Evolutionary conservation across 2,329 filamentous ascomycete species (phyloP).

Genomic region (Sclerotinia subarctica): DNA sequence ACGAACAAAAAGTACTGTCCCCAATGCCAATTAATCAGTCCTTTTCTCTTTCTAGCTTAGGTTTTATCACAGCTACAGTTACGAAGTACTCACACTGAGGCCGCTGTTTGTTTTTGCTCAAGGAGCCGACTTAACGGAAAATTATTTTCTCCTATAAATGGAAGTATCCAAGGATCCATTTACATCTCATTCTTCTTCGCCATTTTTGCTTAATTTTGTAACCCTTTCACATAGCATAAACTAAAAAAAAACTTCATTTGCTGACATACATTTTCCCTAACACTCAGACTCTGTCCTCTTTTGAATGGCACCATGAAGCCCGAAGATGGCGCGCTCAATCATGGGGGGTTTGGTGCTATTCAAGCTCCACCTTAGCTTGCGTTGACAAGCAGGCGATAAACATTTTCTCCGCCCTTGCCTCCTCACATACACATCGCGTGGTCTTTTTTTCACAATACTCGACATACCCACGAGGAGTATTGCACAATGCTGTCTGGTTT

Average conservation of each 20-base stretch:
- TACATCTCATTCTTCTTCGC: constrained; percentile 1
- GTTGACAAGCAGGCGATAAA: neutral
- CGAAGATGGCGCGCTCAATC: constrained; percentile 53
- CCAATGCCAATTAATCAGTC: constrained; percentile 21
- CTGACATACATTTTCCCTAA: constrained; percentile 11
- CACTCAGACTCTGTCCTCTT: constrained; percentile 70
- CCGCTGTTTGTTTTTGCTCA: constrained; percentile 21
- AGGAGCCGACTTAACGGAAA: constrained; percentile 7
- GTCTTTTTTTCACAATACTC: neutral
- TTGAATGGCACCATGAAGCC: constrained; percentile 78
- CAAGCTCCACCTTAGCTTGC: constrained; percentile 19
- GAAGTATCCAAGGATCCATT: neutral
- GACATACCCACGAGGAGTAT: neutral
- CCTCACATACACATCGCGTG: constrained; percentile 6
- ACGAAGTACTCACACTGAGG: neutral
- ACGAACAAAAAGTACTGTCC: constrained; percentile 87
- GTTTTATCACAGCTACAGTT: constrained; percentile 3
- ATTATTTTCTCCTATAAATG: neutral
- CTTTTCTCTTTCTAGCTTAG: constrained; percentile 15
- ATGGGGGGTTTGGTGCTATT: constrained; percentile 54
- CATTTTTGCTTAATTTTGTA: constrained; percentile 2
- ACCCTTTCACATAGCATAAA: neutral
- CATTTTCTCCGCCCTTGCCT: constrained; percentile 16
- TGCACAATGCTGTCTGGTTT: neutral
- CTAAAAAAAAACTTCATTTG: constrained; percentile 4